Percentiles rank a stretch among this genome's conserved stretches.
These are phyloP conservation scores for Podospora didyma DNA, from an alignment of 495 filamentous ascomycete genomes.

Conservation along the genomic window DNA sequence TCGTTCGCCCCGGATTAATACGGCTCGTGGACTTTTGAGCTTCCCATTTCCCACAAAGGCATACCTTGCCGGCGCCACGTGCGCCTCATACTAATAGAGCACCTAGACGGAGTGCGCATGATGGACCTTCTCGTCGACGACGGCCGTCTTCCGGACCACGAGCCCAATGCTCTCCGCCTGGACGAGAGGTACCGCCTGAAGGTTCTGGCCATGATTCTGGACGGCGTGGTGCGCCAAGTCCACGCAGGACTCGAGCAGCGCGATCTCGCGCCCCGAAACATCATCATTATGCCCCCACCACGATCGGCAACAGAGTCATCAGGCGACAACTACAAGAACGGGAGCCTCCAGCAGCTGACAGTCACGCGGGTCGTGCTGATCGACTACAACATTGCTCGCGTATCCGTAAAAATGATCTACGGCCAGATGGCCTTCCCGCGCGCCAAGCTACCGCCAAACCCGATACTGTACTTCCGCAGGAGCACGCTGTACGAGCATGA, in stretches of 20 bases:
- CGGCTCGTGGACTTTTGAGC: too few relatives aligned
- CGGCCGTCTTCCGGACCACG: neutral
- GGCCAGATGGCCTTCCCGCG: too few relatives aligned
- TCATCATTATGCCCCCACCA: slow-evolving; percentile 7
- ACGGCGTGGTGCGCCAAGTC: slow-evolving; percentile 6
- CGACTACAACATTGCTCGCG: too few relatives aligned
- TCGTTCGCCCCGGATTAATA: slow-evolving; percentile 1
- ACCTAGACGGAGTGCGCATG: slow-evolving; percentile 9
- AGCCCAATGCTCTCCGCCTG: neutral
- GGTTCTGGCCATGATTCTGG: slow-evolving; percentile 5
- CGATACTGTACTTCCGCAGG: too few relatives aligned
- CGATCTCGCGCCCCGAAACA: slow-evolving; percentile 14
- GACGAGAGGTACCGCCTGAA: slow-evolving; percentile 10
- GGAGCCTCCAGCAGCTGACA: too few relatives aligned
- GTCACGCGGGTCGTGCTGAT: too few relatives aligned
- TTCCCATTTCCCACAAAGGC: too few relatives aligned
- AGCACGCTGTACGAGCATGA: too few relatives aligned
- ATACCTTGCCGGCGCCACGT: slow-evolving; percentile 10
- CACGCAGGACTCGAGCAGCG: slow-evolving; percentile 8
- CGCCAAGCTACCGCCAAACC: too few relatives aligned
- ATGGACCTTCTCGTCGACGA: neutral
- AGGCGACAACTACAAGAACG: too few relatives aligned
- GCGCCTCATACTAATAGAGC: slow-evolving; percentile 16
- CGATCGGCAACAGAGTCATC: neutral
- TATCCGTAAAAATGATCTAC: too few relatives aligned